Evolutionary conservation across 1,284 basidiomycete species (phyloP).

Genomic region (Pseudozyma thailandica): DNA sequence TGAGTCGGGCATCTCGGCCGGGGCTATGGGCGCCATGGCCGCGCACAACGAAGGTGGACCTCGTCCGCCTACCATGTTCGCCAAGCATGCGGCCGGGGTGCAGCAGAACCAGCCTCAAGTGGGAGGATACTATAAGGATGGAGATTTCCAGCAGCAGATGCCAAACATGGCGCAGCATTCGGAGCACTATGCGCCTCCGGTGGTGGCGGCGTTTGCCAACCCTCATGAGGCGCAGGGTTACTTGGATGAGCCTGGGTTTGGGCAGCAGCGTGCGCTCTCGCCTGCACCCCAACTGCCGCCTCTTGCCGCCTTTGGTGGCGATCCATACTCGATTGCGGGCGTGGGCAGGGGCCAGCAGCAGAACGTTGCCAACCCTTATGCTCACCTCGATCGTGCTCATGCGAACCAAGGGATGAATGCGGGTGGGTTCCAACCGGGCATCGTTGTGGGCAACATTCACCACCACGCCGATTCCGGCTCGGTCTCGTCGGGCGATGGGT

Average conservation of each 20-base stretch:
- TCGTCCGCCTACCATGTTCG: conserved; percentile 67
- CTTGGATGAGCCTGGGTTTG: conserved; percentile 39
- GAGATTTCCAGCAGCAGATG: conserved; percentile 26
- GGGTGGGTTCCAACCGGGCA: conserved; percentile 17
- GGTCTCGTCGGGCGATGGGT: conserved; percentile 11
- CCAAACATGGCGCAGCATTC: conserved; percentile 20
- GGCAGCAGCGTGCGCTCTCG: conserved; percentile 28
- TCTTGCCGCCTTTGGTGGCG: conserved; percentile 56
- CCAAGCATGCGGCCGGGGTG: conserved; percentile 59
- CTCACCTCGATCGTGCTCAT: conserved; percentile 57
- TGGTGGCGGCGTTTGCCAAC: conserved; percentile 32
- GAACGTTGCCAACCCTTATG: conserved; percentile 62
- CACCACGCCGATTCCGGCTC: conserved; percentile 30
- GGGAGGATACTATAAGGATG: conserved; percentile 53
- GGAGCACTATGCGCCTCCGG: conserved; percentile 36
- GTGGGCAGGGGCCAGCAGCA: conserved; percentile 46
- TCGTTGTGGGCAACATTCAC: conserved; percentile 1
- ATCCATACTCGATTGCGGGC: conserved; percentile 56
- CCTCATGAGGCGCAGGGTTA: conserved; percentile 26
- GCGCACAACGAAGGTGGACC: conserved; percentile 63
- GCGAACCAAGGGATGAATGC: conserved; percentile 1
- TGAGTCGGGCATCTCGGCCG: conserved; percentile 44
- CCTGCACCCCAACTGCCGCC: conserved; percentile 55
- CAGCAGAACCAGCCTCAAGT: conserved; percentile 45
- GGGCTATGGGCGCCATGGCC: conserved; percentile 44